These are phyloP conservation scores for Pichia sorboxylosa DNA, from an alignment of 1,139 yeast species.

Conservation along the genomic window DNA sequence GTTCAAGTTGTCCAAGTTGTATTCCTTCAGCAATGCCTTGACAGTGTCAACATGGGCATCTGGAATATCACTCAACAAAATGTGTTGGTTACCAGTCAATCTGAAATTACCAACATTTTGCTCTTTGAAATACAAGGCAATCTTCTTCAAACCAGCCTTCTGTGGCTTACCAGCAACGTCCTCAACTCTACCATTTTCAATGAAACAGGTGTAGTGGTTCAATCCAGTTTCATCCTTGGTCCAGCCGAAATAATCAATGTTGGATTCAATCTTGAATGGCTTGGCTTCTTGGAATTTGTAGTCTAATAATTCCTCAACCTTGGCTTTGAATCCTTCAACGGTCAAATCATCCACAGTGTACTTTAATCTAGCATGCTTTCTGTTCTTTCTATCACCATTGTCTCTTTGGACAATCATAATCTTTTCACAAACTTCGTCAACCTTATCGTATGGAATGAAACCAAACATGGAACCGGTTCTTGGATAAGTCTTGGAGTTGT, in stretches of 20 bases:
- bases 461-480: constrained; percentile 87
- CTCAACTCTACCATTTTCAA: constrained; percentile 95
- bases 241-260: constrained; percentile 93
- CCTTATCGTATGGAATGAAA: constrained; percentile 53
- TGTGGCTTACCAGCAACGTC: constrained; percentile 86
- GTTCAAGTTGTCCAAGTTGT: constrained; percentile 74
- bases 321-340: constrained; percentile 63
- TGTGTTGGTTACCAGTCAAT: constrained; percentile 92
- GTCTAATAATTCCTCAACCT: constrained; percentile 79
- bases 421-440: constrained; percentile 76
- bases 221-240: constrained; percentile 74
- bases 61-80: constrained; percentile 60
- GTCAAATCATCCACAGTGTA: constrained; percentile 92
- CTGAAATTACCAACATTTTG: constrained; percentile 68
- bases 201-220: constrained; percentile 87
- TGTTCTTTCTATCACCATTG: constrained; percentile 86
- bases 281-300: constrained; percentile 58
- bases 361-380: constrained; percentile 97
- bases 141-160: constrained; percentile 71
- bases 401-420: constrained; percentile 93
- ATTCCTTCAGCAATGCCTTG: constrained; percentile 54
- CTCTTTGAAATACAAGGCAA: constrained; percentile 56
- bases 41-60: constrained; percentile 56
- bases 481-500: constrained; percentile 93
- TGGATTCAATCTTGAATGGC: constrained; percentile 70